Conservation (phyloP, 768 basidiomycete species). For the Suillus lakei region DNA sequence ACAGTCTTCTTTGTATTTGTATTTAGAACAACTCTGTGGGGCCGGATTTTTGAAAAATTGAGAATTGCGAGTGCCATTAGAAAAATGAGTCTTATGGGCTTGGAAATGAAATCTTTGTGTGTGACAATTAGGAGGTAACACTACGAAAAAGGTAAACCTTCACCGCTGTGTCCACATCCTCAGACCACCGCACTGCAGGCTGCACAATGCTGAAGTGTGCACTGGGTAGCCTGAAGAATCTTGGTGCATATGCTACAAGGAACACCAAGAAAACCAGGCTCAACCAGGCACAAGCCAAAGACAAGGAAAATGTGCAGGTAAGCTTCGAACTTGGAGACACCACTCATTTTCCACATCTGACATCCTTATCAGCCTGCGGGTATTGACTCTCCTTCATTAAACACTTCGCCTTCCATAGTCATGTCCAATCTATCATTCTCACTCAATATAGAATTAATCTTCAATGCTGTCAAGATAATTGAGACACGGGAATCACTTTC, state of each 20-base stretch:
- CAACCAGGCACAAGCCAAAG: not conserved
- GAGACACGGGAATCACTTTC: too few relatives aligned
- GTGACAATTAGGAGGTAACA: not conserved
- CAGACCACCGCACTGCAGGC: not conserved
- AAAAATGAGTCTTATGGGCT: too few relatives aligned
- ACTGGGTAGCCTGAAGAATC: constrained; percentile 6
- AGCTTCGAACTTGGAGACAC: not conserved
- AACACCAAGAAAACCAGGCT: constrained; percentile 7
- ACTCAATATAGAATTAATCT: too few relatives aligned
- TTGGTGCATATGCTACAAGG: not conserved
- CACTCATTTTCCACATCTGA: not conserved
- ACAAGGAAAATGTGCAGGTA: constrained; percentile 4
- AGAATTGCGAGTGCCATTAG: too few relatives aligned
- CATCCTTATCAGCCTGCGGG: not conserved
- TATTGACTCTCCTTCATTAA: too few relatives aligned
- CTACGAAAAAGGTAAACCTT: not conserved
- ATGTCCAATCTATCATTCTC: too few relatives aligned
- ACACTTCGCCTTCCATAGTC: too few relatives aligned
- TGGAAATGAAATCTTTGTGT: too few relatives aligned
- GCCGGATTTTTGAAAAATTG: too few relatives aligned
- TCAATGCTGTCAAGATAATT: too few relatives aligned
- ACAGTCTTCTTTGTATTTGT: too few relatives aligned
- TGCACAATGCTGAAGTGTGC: constrained; percentile 4
- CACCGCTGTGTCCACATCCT: not conserved
- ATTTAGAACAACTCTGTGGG: too few relatives aligned